Percentiles rank a stretch among this genome's conserved stretches.
Conservation (phyloP, 495 filamentous ascomycete genomes). For the Patellaria atrata region DNA sequence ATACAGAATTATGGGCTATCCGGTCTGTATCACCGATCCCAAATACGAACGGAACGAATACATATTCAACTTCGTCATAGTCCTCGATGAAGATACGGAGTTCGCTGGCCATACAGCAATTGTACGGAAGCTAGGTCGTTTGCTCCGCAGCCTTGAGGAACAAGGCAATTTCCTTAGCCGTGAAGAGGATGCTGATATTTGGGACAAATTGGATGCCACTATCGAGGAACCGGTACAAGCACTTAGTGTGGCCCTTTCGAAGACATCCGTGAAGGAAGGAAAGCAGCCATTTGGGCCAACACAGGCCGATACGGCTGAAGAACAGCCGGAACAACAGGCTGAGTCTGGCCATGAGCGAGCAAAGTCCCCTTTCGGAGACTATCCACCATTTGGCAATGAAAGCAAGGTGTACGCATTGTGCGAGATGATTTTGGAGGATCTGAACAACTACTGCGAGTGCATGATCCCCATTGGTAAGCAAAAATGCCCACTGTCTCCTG, state of each 20-base stretch:
- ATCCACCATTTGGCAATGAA: conserved; percentile 32
- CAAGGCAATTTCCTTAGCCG: conserved; percentile 62
- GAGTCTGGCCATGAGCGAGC: conserved; percentile 1
- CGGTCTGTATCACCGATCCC: conserved; percentile 54
- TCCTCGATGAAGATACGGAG: conserved; percentile 52
- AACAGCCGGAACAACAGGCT: no score
- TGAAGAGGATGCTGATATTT: conserved; percentile 28
- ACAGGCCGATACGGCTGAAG: no score
- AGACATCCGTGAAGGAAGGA: background rate
- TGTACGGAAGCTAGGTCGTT: conserved; percentile 65
- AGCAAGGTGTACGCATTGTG: conserved; percentile 66
- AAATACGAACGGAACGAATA: conserved; percentile 78
- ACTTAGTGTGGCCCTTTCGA: background rate
- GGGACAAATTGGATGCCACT: background rate
- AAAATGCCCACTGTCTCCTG: background rate
- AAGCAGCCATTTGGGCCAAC: no score
- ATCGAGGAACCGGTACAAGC: background rate
- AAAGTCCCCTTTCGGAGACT: conserved; percentile 18
- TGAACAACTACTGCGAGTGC: conserved; percentile 96
- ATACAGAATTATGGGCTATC: conserved; percentile 74
- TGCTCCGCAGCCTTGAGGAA: conserved; percentile 79
- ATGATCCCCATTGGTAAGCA: conserved; percentile 80
- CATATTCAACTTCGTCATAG: conserved; percentile 92
- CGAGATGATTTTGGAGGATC: conserved; percentile 82
- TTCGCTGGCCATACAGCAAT: conserved; percentile 64